Conservation (phyloP, 108 stramenopile genomes). For the Schizochytrium sp. region DNA sequence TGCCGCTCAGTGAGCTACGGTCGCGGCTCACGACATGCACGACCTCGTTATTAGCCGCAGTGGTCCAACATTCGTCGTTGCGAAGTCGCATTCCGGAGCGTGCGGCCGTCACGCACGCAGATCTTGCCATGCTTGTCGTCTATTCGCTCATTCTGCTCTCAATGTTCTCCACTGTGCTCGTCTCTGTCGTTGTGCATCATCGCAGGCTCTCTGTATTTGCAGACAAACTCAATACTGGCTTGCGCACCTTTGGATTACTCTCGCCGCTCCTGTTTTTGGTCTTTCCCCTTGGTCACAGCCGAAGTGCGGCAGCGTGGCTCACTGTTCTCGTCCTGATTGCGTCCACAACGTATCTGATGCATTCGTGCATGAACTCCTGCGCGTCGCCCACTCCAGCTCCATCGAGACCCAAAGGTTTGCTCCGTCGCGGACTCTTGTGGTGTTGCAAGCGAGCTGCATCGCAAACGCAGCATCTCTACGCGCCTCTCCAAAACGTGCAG, state of each 20-base stretch:
- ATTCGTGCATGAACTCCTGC: not conserved
- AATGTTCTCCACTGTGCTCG: not conserved
- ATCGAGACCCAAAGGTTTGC: too few relatives aligned
- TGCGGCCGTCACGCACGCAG: not conserved
- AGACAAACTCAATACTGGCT: not conserved
- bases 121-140: not conserved
- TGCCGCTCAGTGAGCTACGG: not conserved
- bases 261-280: not conserved
- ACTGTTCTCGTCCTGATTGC: not conserved
- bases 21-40: not conserved
- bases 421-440: too few relatives aligned
- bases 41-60: not conserved
- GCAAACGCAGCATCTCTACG: not conserved
- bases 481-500: not conserved
- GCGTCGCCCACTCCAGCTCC: not conserved
- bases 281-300: not conserved
- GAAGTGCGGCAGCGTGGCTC: not conserved
- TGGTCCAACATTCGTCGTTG: constrained; percentile 3
- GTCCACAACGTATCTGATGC: not conserved
- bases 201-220: not conserved
- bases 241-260: not conserved
- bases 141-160: not conserved
- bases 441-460: not conserved
- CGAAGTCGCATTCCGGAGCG: constrained; percentile 1
- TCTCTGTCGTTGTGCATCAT: not conserved